These are phyloP conservation scores for Amanita subjunquillea DNA, from an alignment of 768 basidiomycete species.

Conservation along the genomic window DNA sequence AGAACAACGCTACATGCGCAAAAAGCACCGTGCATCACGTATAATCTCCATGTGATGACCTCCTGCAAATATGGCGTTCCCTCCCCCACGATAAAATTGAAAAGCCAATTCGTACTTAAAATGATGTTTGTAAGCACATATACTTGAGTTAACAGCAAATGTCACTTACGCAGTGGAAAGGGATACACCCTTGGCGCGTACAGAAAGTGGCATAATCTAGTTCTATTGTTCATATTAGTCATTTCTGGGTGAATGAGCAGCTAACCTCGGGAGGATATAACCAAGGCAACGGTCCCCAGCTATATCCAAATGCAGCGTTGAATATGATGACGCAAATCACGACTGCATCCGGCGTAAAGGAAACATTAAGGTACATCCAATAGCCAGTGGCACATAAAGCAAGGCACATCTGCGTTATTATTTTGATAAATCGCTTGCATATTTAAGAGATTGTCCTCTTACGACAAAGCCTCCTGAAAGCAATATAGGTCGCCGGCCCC, in stretches of 20 bases:
- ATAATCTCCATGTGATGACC: constrained; percentile 80
- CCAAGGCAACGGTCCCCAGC: constrained; percentile 88
- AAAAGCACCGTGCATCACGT: constrained; percentile 96
- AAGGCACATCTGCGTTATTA: constrained; percentile 57
- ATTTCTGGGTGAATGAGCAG: background rate
- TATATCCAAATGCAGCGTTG: constrained; percentile 92
- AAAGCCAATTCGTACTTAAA: constrained; percentile 57
- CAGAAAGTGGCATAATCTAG: constrained; percentile 81
- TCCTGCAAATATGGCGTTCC: constrained; percentile 83
- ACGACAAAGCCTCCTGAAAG: constrained; percentile 81
- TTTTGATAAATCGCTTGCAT: background rate
- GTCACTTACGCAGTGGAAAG: constrained; percentile 62
- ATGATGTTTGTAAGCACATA: background rate
- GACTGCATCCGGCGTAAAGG: constrained; percentile 78
- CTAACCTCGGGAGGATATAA: constrained; percentile 73
- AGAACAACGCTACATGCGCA: constrained; percentile 80
- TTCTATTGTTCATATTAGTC: background rate
- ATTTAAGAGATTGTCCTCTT: constrained; percentile 14
- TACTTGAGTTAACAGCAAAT: background rate
- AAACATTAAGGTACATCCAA: constrained; percentile 89
- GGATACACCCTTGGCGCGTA: constrained; percentile 91
- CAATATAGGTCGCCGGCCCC: constrained; percentile 82
- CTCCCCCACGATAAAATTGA: constrained; percentile 86
- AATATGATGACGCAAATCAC: constrained; percentile 84
- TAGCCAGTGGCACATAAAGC: constrained; percentile 79